phyloP scores from a whole-genome alignment of 2,329 filamentous ascomycete genomes.

The Blumeria hordei region DNA sequence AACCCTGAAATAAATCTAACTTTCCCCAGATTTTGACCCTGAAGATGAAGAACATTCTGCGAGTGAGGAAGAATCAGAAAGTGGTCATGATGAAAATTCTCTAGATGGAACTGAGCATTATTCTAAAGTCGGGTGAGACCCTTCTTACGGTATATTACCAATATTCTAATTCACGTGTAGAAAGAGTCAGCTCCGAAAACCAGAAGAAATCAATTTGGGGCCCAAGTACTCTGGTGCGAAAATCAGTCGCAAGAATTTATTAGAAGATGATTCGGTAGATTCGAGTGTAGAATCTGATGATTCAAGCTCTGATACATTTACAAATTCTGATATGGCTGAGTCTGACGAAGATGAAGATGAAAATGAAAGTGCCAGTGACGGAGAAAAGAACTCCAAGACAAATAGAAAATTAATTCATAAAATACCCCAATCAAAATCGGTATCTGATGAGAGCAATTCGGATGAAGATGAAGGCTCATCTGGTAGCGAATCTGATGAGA shows the following conservation, averaged over 20 bases:
- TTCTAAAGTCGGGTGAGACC: slow-evolving; percentile 38
- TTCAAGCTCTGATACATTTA: slow-evolving; percentile 15
- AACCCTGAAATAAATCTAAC: neutral
- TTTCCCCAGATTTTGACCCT: slow-evolving; percentile 17
- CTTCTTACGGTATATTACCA: neutral
- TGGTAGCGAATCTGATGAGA: slow-evolving; percentile 9
- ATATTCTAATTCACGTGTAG: slow-evolving; percentile 17
- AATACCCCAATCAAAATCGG: neutral
- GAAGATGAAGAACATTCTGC: slow-evolving; percentile 14
- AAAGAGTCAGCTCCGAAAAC: slow-evolving; percentile 63
- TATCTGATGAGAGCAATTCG: slow-evolving; percentile 23
- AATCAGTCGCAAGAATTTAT: slow-evolving; percentile 44
- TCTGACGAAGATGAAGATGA: slow-evolving; percentile 2
- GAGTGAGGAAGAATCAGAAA: slow-evolving; percentile 19
- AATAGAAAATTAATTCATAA: neutral
- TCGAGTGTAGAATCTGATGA: slow-evolving; percentile 20
- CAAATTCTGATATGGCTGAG: slow-evolving; percentile 29
- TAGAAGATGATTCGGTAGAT: slow-evolving; percentile 29
- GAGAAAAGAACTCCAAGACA: neutral
- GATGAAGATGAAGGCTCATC: slow-evolving; percentile 25
- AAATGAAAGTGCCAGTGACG: neutral
- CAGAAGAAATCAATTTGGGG: slow-evolving; percentile 43
- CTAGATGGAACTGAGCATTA: slow-evolving; percentile 68
- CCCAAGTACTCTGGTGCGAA: slow-evolving; percentile 58
- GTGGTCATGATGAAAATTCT: slow-evolving; percentile 24